Base-by-base conservation (phyloP, 2,329 filamentous ascomycete genomes). In the Aspergillus hortae region DNA sequence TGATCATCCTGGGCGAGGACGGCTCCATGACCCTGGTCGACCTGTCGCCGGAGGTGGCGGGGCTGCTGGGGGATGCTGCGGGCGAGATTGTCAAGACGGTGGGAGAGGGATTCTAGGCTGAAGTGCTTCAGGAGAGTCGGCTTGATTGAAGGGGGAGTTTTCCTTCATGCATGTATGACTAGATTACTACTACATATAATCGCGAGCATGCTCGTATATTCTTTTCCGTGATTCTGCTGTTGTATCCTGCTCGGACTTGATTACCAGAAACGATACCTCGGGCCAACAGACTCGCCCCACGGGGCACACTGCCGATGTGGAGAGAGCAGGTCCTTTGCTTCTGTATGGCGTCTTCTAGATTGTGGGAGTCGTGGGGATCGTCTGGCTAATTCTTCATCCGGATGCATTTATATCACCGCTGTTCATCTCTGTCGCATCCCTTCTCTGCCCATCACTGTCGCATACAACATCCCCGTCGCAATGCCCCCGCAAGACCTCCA, bases 401-500 rank as follows among this genome's bases (percentile, higher is more conserved):
- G 35, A 38, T 38, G 14, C 35, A 38, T 38, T 38, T 17, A 38
- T 38, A n/a, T 38, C 35, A 3, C 6, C 14, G 27, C 27, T 30
- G 27, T 30, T 9, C 27, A 23, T 5, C 1, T 30, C 27, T 30
- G 27, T 30, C 27, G 27, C 19, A 19, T 21, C 10, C 40, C 10
- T 25, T 3, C 11, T 42, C 14, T 12, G 19, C 17, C 7, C 40
- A 19, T 4, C 40, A 19, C 11, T 19, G 19, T 23, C 19, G 15
- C 14, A 38, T 17, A 38, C 5, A 42, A 19, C 2, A 1, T 10
- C 45, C 56, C 41, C 48, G 70, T 70, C 67, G 44, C 59, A 14
- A 57, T 60, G 43, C 33, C 59, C 32, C 62, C 62, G 27, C 64
- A 69, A 51, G 63, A 70, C 49, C 58, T 75, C 23, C 71, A 72